Conservation (phyloP, 2,329 filamentous ascomycete species). For the Malbranchea zuffiana region DNA sequence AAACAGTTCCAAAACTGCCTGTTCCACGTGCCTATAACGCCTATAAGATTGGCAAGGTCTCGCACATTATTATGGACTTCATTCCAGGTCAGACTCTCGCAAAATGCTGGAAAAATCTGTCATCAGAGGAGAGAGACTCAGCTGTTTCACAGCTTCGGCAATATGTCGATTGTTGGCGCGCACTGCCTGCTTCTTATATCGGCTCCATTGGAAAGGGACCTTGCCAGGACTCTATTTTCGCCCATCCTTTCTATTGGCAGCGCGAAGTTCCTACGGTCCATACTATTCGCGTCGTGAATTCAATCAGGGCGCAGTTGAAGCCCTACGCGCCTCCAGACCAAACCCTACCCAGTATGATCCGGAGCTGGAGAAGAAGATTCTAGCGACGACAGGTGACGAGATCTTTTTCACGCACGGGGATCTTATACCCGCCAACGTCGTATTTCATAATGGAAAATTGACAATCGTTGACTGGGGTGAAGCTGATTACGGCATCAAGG, state of each 20-base stretch:
- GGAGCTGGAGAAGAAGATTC: slow-evolving; percentile 4
- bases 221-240: slow-evolving; percentile 7
- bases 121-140: background rate
- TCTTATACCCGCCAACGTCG: slow-evolving; percentile 20
- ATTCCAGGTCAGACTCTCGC: slow-evolving; percentile 1
- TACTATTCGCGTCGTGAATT: slow-evolving; percentile 6
- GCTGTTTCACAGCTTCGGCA: slow-evolving; percentile 3
- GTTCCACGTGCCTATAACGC: slow-evolving; percentile 4
- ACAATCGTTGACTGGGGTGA: slow-evolving; percentile 21
- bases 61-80: slow-evolving; percentile 9
- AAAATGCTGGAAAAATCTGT: slow-evolving; percentile 5
- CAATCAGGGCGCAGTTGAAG: slow-evolving; percentile 8
- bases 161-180: slow-evolving; percentile 2
- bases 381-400: slow-evolving; percentile 12
- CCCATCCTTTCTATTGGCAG: background rate
- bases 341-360: slow-evolving; percentile 7
- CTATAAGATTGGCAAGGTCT: slow-evolving; percentile 7
- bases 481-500: slow-evolving; percentile 4
- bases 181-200: slow-evolving; percentile 8
- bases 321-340: background rate
- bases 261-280: slow-evolving; percentile 7
- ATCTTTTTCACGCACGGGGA: slow-evolving; percentile 21
- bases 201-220: slow-evolving; percentile 1
- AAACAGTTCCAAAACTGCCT: slow-evolving; percentile 3
- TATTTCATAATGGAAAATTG: slow-evolving; percentile 17